Percentiles rank a stretch among this genome's conserved stretches.
phyloP scores from a whole-genome alignment of 2,329 filamentous ascomycete species.

The Diaporthe citri region DNA sequence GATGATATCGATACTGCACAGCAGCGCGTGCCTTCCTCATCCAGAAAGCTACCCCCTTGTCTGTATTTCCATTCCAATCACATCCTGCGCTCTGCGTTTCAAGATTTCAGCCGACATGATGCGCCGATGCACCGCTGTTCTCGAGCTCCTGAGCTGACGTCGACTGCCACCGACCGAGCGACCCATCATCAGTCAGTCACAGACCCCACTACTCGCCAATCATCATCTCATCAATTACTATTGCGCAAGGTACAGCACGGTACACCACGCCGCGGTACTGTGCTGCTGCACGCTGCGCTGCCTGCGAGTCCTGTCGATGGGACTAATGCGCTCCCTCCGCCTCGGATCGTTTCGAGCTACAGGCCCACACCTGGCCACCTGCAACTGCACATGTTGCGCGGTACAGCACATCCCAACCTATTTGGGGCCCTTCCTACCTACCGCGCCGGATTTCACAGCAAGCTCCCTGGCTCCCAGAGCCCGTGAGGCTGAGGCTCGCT shows the following conservation, averaged over 20 bases:
- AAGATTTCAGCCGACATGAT: constrained; percentile 34
- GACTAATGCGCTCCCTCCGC: constrained; percentile 6
- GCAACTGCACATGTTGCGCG: background rate
- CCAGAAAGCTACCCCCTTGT: constrained; percentile 25
- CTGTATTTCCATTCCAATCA: constrained; percentile 10
- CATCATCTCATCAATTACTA: constrained; percentile 3
- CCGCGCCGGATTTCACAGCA: background rate
- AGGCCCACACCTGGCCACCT: constrained; percentile 12
- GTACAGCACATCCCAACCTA: constrained; percentile 3
- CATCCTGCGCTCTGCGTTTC: constrained; percentile 34
- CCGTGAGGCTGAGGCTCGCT: constrained; percentile 10
- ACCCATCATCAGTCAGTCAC: constrained; percentile 10
- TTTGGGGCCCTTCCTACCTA: background rate
- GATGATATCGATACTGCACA: constrained; percentile 23
- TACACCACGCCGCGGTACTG: background rate
- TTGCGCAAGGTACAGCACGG: background rate
- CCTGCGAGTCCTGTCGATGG: background rate
- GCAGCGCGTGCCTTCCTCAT: constrained; percentile 23
- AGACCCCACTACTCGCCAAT: constrained; percentile 21
- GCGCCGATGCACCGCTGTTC: constrained; percentile 19
- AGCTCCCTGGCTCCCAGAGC: background rate
- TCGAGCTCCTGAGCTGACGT: constrained; percentile 11
- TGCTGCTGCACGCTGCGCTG: background rate
- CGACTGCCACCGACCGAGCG: constrained; percentile 13
- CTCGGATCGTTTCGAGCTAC: constrained; percentile 23